Conservation (phyloP, 345 rosid species). For the Acer yangbiense region DNA sequence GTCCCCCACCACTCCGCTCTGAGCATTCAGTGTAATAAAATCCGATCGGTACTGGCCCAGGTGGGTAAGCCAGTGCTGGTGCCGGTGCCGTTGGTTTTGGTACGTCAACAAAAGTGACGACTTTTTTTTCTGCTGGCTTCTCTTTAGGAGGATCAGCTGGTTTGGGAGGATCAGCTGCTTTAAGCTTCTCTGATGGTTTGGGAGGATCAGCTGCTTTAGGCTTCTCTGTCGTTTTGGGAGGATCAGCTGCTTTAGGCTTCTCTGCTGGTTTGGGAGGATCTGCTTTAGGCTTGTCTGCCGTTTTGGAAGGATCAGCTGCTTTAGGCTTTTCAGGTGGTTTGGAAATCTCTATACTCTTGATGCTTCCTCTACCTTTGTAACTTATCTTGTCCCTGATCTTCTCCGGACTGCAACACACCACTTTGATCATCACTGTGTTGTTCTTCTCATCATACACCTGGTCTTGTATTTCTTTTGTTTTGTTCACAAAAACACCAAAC, state of each 20-base stretch:
- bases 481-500: slow-evolving; percentile 36
- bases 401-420: slow-evolving; percentile 81
- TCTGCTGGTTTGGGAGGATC: slow-evolving; percentile 1
- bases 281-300: too few relatives aligned
- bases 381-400: slow-evolving; percentile 56
- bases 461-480: slow-evolving; percentile 60
- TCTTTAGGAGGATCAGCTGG: not conserved
- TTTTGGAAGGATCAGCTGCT: not conserved
- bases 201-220: not conserved
- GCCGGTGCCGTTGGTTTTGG: slow-evolving; percentile 9
- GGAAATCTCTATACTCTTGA: slow-evolving; percentile 56
- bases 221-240: not conserved
- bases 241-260: not conserved
- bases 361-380: slow-evolving; percentile 51
- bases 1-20: slow-evolving; percentile 10
- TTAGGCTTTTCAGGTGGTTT: slow-evolving; percentile 31
- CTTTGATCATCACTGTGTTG: slow-evolving; percentile 64
- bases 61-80: slow-evolving; percentile 18
- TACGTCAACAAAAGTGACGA: too few relatives aligned
- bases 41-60: slow-evolving; percentile 13
- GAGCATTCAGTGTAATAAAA: slow-evolving; percentile 4
- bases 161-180: slow-evolving; percentile 11
- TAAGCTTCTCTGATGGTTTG: not conserved
- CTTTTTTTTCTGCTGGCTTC: too few relatives aligned
- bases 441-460: slow-evolving; percentile 68